A percentile compares a stretch with the other conserved stretches of the same genome.
These are phyloP conservation scores for Fraxinus xanthoxyloides DNA, from an alignment of 305 asterid species.

Conservation along the genomic window DNA sequence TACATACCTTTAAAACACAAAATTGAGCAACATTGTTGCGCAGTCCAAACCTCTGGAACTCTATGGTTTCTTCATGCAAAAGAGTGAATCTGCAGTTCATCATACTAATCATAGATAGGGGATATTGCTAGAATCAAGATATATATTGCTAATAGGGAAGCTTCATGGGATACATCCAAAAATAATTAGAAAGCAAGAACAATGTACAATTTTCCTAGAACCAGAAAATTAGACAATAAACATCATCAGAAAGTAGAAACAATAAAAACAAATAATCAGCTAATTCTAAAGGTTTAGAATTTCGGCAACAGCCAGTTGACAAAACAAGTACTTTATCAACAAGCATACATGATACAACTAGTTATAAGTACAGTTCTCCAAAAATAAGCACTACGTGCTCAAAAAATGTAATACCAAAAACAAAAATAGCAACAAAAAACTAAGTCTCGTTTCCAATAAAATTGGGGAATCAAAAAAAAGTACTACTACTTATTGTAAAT, in stretches of 20 bases:
- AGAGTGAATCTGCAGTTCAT: conserved; percentile 56
- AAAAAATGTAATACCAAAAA: background rate
- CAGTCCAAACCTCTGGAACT: conserved; percentile 73
- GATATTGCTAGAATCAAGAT: conserved; percentile 12
- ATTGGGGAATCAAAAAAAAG: background rate
- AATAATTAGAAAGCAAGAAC: background rate
- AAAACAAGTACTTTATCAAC: background rate
- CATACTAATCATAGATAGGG: conserved; percentile 6
- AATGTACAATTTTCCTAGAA: background rate
- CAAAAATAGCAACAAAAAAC: background rate
- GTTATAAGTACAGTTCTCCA: background rate
- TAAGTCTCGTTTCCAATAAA: background rate
- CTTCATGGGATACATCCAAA: background rate
- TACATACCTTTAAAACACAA: conserved; percentile 69
- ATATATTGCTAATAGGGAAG: background rate
- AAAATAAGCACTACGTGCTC: background rate
- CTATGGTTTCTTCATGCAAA: conserved; percentile 73
- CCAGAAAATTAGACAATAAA: background rate
- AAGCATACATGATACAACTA: background rate
- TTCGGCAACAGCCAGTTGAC: conserved; percentile 16
- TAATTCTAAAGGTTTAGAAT: conserved; percentile 17
- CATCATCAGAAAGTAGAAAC: background rate
- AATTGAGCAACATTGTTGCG: conserved; percentile 81
- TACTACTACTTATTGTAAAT: background rate
- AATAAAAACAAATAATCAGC: background rate